phyloP scores from a whole-genome alignment of 2,329 filamentous ascomycete genomes.

The Thielaviopsis punctulata region DNA sequence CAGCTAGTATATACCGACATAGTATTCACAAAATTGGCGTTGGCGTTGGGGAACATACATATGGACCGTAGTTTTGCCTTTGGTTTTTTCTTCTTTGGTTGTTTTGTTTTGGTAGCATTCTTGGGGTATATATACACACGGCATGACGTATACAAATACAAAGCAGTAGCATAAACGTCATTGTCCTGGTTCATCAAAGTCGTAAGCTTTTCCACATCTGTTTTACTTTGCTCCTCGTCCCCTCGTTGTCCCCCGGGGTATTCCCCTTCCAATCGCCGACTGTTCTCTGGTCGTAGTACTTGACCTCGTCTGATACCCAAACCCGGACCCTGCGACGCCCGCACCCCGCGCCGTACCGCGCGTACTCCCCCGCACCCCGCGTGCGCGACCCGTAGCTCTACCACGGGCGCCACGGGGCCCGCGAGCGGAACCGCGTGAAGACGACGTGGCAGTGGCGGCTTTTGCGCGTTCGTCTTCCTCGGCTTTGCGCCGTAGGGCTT shows the following conservation, averaged over 20 bases:
- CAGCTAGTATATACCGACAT: no score
- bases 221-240: neutral
- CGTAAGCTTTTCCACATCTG: neutral
- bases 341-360: slow-evolving; percentile 3
- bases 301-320: slow-evolving; percentile 17
- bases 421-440: slow-evolving; percentile 18
- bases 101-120: no score
- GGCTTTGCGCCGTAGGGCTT: slow-evolving; percentile 46
- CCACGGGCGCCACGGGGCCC: neutral
- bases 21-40: no score
- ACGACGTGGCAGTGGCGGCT: slow-evolving; percentile 16
- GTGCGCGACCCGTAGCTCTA: neutral
- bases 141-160: no score
- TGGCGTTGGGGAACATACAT: neutral
- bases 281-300: slow-evolving; percentile 18
- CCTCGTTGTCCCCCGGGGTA: slow-evolving; percentile 15
- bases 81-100: no score
- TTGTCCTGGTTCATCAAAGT: neutral
- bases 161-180: neutral
- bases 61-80: no score
- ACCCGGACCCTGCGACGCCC: slow-evolving; percentile 14
- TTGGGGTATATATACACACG: no score
- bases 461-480: slow-evolving; percentile 40
- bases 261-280: slow-evolving; percentile 21
- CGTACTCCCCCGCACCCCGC: neutral